These are phyloP conservation scores for Thinopyrum obtusiflorum DNA, from an alignment of 202 grass and related monocot species.

Conservation along the genomic window DNA sequence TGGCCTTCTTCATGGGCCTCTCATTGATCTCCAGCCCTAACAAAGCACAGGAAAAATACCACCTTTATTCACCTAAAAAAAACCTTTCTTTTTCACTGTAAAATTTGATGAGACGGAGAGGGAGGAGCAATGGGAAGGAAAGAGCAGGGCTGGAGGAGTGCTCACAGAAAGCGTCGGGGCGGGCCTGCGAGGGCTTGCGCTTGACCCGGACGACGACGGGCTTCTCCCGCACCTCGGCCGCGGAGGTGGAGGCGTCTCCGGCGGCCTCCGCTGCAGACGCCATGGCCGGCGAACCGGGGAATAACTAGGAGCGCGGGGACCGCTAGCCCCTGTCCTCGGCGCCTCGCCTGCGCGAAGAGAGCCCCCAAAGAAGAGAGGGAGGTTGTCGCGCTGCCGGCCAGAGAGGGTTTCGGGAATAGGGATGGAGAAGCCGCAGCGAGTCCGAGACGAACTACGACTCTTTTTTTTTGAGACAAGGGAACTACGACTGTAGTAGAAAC, in stretches of 20 bases:
- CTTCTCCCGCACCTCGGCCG: slow-evolving; percentile 29
- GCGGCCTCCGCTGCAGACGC: slow-evolving; percentile 24
- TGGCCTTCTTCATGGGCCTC: slow-evolving; percentile 62
- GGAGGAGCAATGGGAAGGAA: not conserved
- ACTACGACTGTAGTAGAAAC: no score
- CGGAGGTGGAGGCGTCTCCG: not conserved
- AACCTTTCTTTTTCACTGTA: not conserved
- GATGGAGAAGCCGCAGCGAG: not conserved
- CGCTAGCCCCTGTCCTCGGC: not conserved
- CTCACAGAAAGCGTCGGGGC: slow-evolving; percentile 76
- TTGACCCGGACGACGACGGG: slow-evolving; percentile 82
- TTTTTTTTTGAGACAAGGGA: no score
- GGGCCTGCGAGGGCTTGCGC: slow-evolving; percentile 63
- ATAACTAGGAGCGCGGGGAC: not conserved
- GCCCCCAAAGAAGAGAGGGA: no score
- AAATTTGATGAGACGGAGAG: not conserved
- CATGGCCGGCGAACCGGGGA: slow-evolving; percentile 16
- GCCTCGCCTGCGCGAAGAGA: not conserved
- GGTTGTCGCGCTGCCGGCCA: not conserved
- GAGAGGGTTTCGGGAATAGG: not conserved
- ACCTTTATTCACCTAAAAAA: not conserved
- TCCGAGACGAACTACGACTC: not conserved
- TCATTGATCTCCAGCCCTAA: slow-evolving; percentile 90
- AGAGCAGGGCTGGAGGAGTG: not conserved
- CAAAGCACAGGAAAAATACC: not conserved